These are phyloP conservation scores for Euclidium syriacum DNA, from an alignment of 345 rosid genomes.

Conservation along the genomic window DNA sequence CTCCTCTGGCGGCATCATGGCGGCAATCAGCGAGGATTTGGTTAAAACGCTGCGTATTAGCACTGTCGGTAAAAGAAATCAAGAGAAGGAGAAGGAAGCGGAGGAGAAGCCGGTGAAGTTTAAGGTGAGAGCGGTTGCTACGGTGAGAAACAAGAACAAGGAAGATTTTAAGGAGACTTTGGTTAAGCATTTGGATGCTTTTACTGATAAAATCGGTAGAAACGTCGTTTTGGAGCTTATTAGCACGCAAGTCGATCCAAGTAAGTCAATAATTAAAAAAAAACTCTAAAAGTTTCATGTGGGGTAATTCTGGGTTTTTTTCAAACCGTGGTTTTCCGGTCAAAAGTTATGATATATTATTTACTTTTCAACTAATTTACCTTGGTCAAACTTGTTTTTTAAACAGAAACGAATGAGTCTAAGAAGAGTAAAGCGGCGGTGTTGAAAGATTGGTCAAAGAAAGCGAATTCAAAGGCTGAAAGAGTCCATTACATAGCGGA, in stretches of 20 bases:
- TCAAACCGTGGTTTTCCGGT: neutral
- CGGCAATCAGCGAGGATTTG: slow-evolving; percentile 76
- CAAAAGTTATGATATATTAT: neutral
- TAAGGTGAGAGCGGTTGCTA: slow-evolving; percentile 70
- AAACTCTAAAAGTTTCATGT: neutral
- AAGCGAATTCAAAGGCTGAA: slow-evolving; percentile 66
- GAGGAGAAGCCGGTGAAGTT: slow-evolving; percentile 45
- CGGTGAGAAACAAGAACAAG: slow-evolving; percentile 76
- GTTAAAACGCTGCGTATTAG: slow-evolving; percentile 33
- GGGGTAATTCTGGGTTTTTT: neutral
- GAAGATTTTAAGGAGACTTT: slow-evolving; percentile 73
- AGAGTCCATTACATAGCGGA: slow-evolving; percentile 86
- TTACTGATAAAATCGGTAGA: slow-evolving; percentile 72
- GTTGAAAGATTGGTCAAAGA: slow-evolving; percentile 82
- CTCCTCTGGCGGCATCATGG: slow-evolving; percentile 26
- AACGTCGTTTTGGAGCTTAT: slow-evolving; percentile 81
- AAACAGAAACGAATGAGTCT: slow-evolving; percentile 63
- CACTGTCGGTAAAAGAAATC: neutral
- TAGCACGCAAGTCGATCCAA: slow-evolving; percentile 78
- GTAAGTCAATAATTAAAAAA: slow-evolving; percentile 38
- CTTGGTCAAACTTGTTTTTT: neutral
- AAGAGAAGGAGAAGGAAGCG: neutral
- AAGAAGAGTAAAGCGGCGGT: slow-evolving; percentile 76
- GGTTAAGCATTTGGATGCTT: slow-evolving; percentile 66
- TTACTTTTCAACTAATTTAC: neutral